Evolutionary conservation across 805 yeast species (phyloP).

Genomic region (Nakazawaea ambrosiae): DNA sequence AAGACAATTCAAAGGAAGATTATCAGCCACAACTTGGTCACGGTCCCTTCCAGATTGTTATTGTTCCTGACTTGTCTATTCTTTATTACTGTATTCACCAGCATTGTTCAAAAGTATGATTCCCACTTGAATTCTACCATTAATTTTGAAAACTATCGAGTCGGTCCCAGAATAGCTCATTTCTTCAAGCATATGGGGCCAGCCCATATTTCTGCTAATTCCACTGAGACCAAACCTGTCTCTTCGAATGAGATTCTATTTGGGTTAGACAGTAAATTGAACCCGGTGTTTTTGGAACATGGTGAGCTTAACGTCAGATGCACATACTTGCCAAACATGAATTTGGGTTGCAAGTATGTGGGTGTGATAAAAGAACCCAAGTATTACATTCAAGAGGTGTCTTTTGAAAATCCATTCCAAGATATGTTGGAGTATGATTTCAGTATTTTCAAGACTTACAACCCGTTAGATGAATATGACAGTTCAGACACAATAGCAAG

Average conservation of each 20-base stretch:
- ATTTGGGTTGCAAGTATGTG: constrained; percentile 5
- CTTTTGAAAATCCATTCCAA: constrained; percentile 7
- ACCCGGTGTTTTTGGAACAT: constrained; percentile 12
- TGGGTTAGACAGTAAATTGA: constrained; percentile 8
- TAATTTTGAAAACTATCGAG: constrained; percentile 5
- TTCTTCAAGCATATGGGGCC: constrained; percentile 8
- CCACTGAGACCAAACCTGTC: neutral
- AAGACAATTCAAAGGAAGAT: neutral
- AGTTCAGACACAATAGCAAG: constrained; percentile 1
- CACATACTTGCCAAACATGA: neutral
- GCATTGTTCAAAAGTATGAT: neutral
- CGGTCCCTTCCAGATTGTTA: constrained; percentile 1
- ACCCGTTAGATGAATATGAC: neutral
- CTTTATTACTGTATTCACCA: neutral
- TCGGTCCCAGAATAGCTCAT: constrained; percentile 8
- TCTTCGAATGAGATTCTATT: constrained; percentile 3
- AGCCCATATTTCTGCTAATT: neutral
- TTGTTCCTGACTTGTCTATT: neutral
- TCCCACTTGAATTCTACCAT: constrained; percentile 2
- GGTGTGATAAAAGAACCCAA: constrained; percentile 11
- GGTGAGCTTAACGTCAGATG: constrained; percentile 11
- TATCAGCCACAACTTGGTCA: neutral
- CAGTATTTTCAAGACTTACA: neutral
- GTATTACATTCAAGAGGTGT: constrained; percentile 9
- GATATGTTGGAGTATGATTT: constrained; percentile 5